Base-by-base conservation (phyloP, 768 basidiomycete species). In the Boletus coccyginus region DNA sequence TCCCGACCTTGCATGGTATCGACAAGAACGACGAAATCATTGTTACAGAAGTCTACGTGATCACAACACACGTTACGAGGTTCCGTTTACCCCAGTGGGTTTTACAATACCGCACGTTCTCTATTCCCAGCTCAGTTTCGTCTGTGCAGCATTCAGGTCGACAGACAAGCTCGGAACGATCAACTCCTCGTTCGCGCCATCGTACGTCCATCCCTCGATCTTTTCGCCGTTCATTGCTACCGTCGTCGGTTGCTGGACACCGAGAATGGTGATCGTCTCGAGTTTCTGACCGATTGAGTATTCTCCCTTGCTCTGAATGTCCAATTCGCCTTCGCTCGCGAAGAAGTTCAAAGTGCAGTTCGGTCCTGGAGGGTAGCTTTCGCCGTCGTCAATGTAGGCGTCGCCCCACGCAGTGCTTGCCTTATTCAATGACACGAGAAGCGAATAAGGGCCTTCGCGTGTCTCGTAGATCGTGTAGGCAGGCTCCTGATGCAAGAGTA, bases 321-420 rank as follows among this genome's bases (percentile, higher is more conserved):
- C 51, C 29, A 90, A 57, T 47, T 66, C 52, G 10, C 72, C 67
- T 14, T 62, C 61, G 5, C 59, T 55, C 9, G 75, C 80, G 1
- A 58, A 50, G 65, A 89, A 81, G 1, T 63, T 76, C 52, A 89
- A 64, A 9, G 63, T 78, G 5, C 63, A 78, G 66, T 73, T 79
- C 5, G 78, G 76, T n/a, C 79, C 79, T n/a, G 83, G 83, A 21
- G 83, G 82, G 53, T 78, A 65, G 61, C 76, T 83, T 36, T 82
- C 75, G 10, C 88, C 90, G 62, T 91, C 90, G 65, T 91, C 90
- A 19, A 91, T 59, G 65, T 85, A 87, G 0, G 84, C 82, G 29
- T 76, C 71, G 1, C 88, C 89, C 43, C 74, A 78, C 0, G 88
- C 87, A 7, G 65, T 55, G 0, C 82, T 81, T 36, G 73, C 69